phyloP scores from a whole-genome alignment of 225 moss, liverwort and hornwort species.

The Anthoceros angustus region DNA sequence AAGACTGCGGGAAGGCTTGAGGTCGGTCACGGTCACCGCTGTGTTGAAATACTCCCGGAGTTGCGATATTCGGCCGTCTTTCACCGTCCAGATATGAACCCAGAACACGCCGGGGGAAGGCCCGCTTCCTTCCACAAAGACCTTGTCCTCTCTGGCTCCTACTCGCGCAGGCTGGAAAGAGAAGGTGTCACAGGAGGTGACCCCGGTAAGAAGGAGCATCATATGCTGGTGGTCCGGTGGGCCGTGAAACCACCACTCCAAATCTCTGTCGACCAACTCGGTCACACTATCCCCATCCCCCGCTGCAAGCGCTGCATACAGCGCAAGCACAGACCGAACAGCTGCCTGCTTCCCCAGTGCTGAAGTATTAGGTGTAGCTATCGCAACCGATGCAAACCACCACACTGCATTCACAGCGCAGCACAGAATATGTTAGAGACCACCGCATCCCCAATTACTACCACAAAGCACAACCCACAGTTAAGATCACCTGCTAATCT shows the following conservation, averaged over 20 bases:
- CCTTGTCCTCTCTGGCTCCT: constrained; percentile 38
- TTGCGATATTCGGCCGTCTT: constrained; percentile 58
- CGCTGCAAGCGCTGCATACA: constrained; percentile 61
- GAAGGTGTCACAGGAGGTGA: constrained; percentile 70
- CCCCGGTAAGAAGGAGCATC: constrained; percentile 99
- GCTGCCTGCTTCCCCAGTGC: constrained; percentile 48
- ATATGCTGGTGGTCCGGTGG: constrained; percentile 89
- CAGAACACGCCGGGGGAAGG: constrained; percentile 30
- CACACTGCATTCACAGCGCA: no score
- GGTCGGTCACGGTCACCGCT: constrained; percentile 71
- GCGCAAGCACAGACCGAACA: constrained; percentile 63
- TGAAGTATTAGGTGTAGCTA: neutral
- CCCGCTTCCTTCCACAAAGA: constrained; percentile 76
- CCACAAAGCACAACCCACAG: no score
- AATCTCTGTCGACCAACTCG: constrained; percentile 57
- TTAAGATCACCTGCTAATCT: no score
- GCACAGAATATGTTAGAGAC: no score
- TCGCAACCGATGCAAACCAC: no score
- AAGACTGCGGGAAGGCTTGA: constrained; percentile 53
- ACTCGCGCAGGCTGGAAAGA: constrained; percentile 39
- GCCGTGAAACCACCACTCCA: constrained; percentile 99
- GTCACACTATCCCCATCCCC: constrained; percentile 57
- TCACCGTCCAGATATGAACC: constrained; percentile 96
- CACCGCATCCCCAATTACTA: no score
- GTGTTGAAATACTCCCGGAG: constrained; percentile 96